A percentile compares a stretch with the other conserved stretches of the same genome.
These are phyloP conservation scores for Lentinula sp. DNA, from an alignment of 768 basidiomycete genomes.

Conservation along the genomic window DNA sequence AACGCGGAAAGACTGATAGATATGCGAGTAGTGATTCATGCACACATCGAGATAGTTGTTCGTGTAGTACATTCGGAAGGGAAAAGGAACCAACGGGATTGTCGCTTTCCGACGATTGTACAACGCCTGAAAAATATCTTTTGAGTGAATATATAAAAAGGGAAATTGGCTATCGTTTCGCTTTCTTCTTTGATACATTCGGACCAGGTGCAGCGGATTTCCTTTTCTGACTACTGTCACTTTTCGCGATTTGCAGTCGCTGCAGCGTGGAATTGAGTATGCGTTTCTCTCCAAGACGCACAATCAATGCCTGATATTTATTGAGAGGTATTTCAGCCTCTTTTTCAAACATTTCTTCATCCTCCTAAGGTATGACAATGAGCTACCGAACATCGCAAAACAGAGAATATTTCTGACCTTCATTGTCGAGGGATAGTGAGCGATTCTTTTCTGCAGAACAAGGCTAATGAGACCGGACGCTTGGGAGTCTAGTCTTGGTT, in stretches of 20 bases:
- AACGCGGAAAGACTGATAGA: too few species aligned
- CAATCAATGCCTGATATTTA: conserved; percentile 58
- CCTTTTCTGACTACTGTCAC: neutral
- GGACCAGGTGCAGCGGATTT: neutral
- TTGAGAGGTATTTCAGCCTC: conserved; percentile 24
- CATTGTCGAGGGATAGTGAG: conserved; percentile 50
- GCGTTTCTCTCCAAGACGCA: conserved; percentile 76
- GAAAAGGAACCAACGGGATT: too few species aligned
- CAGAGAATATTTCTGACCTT: conserved; percentile 35
- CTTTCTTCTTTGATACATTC: neutral
- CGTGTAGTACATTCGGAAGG: too few species aligned
- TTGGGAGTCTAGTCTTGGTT: conserved; percentile 49
- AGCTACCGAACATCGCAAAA: neutral
- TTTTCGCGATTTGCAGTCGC: neutral
- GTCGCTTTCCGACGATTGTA: too few species aligned
- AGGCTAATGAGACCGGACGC: conserved; percentile 41
- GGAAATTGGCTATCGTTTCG: neutral
- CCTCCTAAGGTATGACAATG: conserved; percentile 34
- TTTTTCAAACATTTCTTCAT: conserved; percentile 32
- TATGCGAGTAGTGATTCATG: too few species aligned
- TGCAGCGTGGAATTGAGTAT: conserved; percentile 32
- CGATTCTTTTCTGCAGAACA: conserved; percentile 45
- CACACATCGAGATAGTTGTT: too few species aligned
- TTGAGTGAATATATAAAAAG: too few species aligned
- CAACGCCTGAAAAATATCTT: too few species aligned